Evolutionary conservation across 2,329 filamentous ascomycete genomes (phyloP), one percentile per base, ranked within the genome.

Genomic region (Fusarium sp.): DNA sequence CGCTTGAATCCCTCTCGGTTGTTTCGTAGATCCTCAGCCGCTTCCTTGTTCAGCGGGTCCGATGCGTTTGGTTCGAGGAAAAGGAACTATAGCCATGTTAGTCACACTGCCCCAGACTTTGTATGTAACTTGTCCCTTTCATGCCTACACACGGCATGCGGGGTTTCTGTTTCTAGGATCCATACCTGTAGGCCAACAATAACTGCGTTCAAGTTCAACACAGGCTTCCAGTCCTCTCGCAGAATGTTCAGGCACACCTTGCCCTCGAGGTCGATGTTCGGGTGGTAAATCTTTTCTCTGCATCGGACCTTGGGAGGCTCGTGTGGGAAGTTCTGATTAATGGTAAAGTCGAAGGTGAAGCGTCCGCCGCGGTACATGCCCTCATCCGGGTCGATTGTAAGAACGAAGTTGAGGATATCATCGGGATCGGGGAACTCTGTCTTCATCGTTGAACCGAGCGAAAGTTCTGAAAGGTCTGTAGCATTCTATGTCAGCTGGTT

Each of bases 161-260:
- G 34, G 18, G 21, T 31, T 44, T 62, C 41, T 39, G 19, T 39
- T 49, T 23, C 31, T 19, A 21, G 14, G 4, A 9, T 19, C 26
- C 76, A 52, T 82, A 93, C 91, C 88, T 94, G 93, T 78, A 99
- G 83, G 43, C 96, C 96, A 55, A 98, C 94, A 73, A 99, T 96
- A 42, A 98, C 94, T 18, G 96, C 94, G 78, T 98, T 98, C 79
- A 99, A 81, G 80, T 98, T 98, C 78, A 99, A 83, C 45, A 99
- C 96, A 0, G 96, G 96, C 85, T 98, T 99, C 96, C 96, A 99
- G 83, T 99, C 96, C 83, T 99, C 96, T 67, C 96, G 86, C 77
- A 99, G 82, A 76, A 99, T 99, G 80, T 99, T 99, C 77, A 99
- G 83, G 84, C 96, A 99, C 68, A 99, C 94, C 79, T 99, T 99